Conservation (phyloP, 345 rosid species). For the Lepidium sativum region DNA sequence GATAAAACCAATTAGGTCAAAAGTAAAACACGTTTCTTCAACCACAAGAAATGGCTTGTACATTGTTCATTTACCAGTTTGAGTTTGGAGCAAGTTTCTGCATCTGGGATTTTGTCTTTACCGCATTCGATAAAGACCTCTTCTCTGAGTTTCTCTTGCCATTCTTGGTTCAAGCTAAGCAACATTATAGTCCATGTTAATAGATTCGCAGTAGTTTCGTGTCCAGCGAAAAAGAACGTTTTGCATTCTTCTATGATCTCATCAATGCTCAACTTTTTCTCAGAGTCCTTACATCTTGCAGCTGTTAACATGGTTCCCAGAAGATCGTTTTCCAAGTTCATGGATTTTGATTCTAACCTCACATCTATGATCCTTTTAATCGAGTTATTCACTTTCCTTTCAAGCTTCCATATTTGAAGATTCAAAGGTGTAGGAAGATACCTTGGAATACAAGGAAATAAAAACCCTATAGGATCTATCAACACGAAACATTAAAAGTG, state of each 20-base stretch:
- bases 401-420: constrained; percentile 39
- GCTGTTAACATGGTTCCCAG: constrained; percentile 35
- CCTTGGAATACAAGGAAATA: constrained; percentile 14
- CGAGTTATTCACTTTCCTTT: constrained; percentile 22
- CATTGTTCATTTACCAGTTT: constrained; percentile 13
- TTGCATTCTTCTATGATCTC: constrained; percentile 60
- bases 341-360: constrained; percentile 14
- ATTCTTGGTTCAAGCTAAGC: constrained; percentile 39
- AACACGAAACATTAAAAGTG: background rate
- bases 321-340: constrained; percentile 24
- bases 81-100: constrained; percentile 34
- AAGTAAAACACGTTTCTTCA: background rate
- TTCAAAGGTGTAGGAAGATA: constrained; percentile 41
- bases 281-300: background rate
- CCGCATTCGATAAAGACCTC: constrained; percentile 40
- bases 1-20: background rate
- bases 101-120: constrained; percentile 28
- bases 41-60: background rate
- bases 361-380: constrained; percentile 21
- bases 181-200: constrained; percentile 53
- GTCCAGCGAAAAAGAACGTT: constrained; percentile 48
- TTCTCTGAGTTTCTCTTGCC: constrained; percentile 55
- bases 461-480: background rate
- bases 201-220: constrained; percentile 32
- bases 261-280: constrained; percentile 25